Conservation (phyloP, 495 filamentous ascomycete species). For the Rostrohypoxylon terebratum region DNA sequence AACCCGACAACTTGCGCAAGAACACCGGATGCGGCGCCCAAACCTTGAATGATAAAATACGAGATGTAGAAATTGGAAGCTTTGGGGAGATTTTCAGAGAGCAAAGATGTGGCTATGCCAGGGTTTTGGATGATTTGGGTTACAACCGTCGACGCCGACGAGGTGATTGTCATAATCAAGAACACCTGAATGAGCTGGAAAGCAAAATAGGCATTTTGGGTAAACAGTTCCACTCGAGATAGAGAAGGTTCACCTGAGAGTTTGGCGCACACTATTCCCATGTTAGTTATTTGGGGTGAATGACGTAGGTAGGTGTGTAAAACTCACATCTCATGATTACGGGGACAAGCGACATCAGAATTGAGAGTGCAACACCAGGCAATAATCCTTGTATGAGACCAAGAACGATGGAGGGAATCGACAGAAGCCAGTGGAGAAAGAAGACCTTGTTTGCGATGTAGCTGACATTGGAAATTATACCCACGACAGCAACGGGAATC, state of each 20-base stretch:
- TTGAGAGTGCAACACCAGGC: conserved; percentile 79
- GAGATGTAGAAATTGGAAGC: conserved; percentile 95
- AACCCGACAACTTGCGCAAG: conserved; percentile 84
- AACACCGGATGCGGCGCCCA: conserved; percentile 81
- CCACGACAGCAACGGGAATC: conserved; percentile 89
- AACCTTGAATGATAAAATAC: conserved; percentile 93
- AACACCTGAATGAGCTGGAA: conserved; percentile 98
- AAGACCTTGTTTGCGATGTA: conserved; percentile 68
- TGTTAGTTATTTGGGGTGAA: conserved; percentile 17
- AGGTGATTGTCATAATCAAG: conserved; percentile 83
- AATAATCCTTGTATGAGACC: conserved; percentile 89
- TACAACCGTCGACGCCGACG: conserved; percentile 75
- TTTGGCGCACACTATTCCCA: conserved; percentile 70
- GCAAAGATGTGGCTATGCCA: conserved; percentile 66
- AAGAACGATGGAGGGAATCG: conserved; percentile 75
- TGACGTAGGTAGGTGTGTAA: not conserved
- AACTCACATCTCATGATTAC: conserved; percentile 74
- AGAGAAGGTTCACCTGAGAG: conserved; percentile 80
- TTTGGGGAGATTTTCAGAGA: conserved; percentile 80
- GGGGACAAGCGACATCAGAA: conserved; percentile 91
- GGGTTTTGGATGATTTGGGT: conserved; percentile 74
- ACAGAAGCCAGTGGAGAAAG: conserved; percentile 80
- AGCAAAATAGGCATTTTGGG: conserved; percentile 91
- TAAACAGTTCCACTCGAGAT: conserved; percentile 83
- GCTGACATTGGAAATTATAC: conserved; percentile 86